phyloP scores from a whole-genome alignment of 306 rosid genomes.

The Hippophae gyantsensis region DNA sequence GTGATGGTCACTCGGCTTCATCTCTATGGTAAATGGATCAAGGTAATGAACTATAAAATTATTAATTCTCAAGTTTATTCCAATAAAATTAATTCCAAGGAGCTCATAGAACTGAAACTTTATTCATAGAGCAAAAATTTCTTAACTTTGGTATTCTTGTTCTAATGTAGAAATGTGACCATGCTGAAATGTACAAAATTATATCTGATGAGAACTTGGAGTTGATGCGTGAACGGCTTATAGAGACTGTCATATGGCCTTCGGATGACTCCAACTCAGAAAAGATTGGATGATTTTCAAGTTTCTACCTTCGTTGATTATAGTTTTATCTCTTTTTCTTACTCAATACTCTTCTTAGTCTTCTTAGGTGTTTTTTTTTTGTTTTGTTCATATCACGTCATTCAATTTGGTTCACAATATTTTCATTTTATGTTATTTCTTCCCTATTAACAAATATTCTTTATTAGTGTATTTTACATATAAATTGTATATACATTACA shows the following conservation, averaged over 20 bases:
- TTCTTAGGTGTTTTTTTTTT: conserved; percentile 26
- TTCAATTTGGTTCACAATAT: conserved; percentile 14
- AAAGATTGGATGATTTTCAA: conserved; percentile 48
- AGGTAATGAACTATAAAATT: conserved; percentile 38
- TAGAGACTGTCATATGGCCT: conserved; percentile 96
- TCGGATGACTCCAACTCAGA: conserved; percentile 87
- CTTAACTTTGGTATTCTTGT: background rate
- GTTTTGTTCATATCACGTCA: background rate
- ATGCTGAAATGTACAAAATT: conserved; percentile 78
- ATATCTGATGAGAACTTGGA: conserved; percentile 82
- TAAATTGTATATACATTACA: conserved; percentile 27
- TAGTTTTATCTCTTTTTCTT: conserved; percentile 12
- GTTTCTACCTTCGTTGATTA: conserved; percentile 1
- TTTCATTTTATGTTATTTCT: conserved; percentile 22
- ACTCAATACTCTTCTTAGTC: conserved; percentile 16
- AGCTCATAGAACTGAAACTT: conserved; percentile 4
- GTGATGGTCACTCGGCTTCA: conserved; percentile 94
- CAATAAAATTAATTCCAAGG: background rate
- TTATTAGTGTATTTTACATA: conserved; percentile 1
- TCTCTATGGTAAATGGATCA: conserved; percentile 86
- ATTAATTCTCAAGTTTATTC: background rate
- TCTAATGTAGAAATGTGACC: conserved; percentile 74
- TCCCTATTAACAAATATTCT: conserved; percentile 13
- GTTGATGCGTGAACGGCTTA: conserved; percentile 88
- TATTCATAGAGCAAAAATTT: background rate